Evolutionary conservation across 164 flowering plant species (phyloP).

Genomic region (Nelumbo lutea): DNA sequence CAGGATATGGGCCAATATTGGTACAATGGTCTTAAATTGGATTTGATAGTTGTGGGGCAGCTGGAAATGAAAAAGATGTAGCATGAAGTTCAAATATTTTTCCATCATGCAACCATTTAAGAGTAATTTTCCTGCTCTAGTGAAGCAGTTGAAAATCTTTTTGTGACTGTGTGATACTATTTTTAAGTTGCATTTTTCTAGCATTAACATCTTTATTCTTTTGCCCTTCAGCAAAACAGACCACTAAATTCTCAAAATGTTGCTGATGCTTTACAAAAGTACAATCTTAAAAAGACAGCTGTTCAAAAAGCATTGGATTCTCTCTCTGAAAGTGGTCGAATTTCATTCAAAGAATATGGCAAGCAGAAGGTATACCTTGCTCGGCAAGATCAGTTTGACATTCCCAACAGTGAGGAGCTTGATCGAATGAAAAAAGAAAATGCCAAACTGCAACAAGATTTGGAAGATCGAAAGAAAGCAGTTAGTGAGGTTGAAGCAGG

Average conservation of each 20-base stretch:
- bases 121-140: too few species aligned
- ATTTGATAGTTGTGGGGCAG: too few species aligned
- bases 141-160: too few species aligned
- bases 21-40: too few species aligned
- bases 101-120: too few species aligned
- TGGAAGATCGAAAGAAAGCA: conserved; percentile 53
- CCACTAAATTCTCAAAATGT: conserved; percentile 90
- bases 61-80: too few species aligned
- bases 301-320: conserved; percentile 78
- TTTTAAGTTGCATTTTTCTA: not conserved
- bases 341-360: conserved; percentile 75
- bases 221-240: conserved; percentile 62
- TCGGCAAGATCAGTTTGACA: conserved; percentile 85
- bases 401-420: conserved; percentile 82
- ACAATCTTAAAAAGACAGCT: conserved; percentile 81
- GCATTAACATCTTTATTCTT: not conserved
- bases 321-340: conserved; percentile 24
- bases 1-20: too few species aligned
- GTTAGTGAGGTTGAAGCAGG: conserved; percentile 76
- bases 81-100: too few species aligned
- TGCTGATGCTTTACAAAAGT: conserved; percentile 91
- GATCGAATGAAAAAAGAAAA: conserved; percentile 80
- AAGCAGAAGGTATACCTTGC: conserved; percentile 95
- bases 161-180: too few species aligned
- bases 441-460: conserved; percentile 55